Evolutionary conservation across 345 rosid species (phyloP), one percentile per base, ranked within the genome.

Genomic region (Orychophragmus violaceus): DNA sequence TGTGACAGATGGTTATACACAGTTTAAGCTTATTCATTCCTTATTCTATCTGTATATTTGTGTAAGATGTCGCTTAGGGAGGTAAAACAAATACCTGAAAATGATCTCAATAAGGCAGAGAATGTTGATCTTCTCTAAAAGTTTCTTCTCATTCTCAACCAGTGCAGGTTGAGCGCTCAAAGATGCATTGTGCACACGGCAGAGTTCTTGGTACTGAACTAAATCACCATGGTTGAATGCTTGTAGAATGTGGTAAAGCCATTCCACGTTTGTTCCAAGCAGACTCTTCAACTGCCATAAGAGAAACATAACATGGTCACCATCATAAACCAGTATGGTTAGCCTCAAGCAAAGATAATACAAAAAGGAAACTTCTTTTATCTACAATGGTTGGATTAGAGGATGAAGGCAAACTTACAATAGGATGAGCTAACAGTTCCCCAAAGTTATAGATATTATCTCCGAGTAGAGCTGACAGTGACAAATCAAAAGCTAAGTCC

Each of bases 361-460:
- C 17, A 11, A 56, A 52, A n/a, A n/a, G n/a, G n/a, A n/a, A n/a
- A n/a, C n/a, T n/a, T n/a, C n/a, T n/a, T n/a, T n/a, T n/a, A n/a
- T n/a, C n/a, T n/a, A n/a, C n/a, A n/a, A n/a, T n/a, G n/a, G n/a
- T n/a, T n/a, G n/a, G n/a, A n/a, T n/a, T n/a, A n/a, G n/a, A n/a
- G n/a, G n/a, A n/a, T n/a, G n/a, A 55, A 46, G 59, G 6, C 2
- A 28, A 55, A 68, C 74, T 88, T 82, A 94, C 99, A 66, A 94
- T 76, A 25, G 99, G 99, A 83, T 94, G 99, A 23, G 99, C 99
- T 72, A 94, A 90, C 66, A 94, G 77, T 81, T 94, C 99, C 27
- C 97, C 99, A 49, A 90, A 94, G 83, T 94, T 94, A 81, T 88
- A 94, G 77, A 94, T 89, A 74, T 88, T 88, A 59, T 94, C 99